Conservation (phyloP, 345 rosid species). For the Acer negundo region DNA sequence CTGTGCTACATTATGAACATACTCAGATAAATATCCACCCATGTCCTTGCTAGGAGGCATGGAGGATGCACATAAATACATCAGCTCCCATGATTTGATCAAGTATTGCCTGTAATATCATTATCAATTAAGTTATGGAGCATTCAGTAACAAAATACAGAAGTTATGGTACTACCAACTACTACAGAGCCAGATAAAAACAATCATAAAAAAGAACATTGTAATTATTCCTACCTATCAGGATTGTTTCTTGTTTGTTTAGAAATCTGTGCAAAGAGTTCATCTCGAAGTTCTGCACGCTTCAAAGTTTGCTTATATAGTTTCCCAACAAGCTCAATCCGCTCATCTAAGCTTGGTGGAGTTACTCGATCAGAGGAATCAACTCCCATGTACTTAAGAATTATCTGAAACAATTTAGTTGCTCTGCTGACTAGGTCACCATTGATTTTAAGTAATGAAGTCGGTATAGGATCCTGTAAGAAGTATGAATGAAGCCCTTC, state of each 20-base stretch:
- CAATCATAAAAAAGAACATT: not conserved
- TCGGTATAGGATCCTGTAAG: conserved; percentile 90
- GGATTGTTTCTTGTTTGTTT: conserved; percentile 96
- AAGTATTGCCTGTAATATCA: conserved; percentile 62
- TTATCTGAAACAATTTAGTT: conserved; percentile 77
- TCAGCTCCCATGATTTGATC: conserved; percentile 93
- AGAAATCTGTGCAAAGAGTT: conserved; percentile 92
- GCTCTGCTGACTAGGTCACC: conserved; percentile 84
- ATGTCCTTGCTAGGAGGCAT: conserved; percentile 99
- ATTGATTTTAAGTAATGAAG: conserved; percentile 85
- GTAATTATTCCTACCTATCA: conserved; percentile 52
- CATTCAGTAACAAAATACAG: conserved; percentile 1
- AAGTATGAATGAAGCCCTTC: conserved; percentile 23
- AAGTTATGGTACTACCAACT: conserved; percentile 6
- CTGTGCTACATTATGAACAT: conserved; percentile 79
- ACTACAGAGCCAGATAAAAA: not conserved
- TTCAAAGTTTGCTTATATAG: conserved; percentile 85
- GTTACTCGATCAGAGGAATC: conserved; percentile 81
- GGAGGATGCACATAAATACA: conserved; percentile 93
- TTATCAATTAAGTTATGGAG: conserved; percentile 12
- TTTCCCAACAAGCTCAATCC: conserved; percentile 85
- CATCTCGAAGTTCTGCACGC: conserved; percentile 94
- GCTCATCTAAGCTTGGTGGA: conserved; percentile 77
- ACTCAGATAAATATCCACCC: conserved; percentile 89
- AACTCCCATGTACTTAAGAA: conserved; percentile 89